phyloP scores from a whole-genome alignment of 352 stramenopile species.

The Phytophthora litchii region DNA sequence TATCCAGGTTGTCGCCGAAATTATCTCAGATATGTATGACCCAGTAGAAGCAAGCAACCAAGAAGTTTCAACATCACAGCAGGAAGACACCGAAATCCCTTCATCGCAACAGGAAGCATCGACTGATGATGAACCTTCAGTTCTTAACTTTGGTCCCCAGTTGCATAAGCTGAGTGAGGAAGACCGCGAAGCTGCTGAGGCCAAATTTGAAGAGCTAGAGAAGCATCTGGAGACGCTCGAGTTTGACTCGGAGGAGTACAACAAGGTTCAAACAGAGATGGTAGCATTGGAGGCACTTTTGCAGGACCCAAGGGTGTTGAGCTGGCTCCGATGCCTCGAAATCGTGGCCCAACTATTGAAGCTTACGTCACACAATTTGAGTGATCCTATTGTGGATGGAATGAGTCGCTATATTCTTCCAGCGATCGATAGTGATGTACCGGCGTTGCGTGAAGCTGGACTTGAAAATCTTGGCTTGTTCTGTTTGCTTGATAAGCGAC shows the following conservation, averaged over 20 bases:
- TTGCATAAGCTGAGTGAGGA: constrained; percentile 51
- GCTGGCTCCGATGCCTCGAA: constrained; percentile 75
- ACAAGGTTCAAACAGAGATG: constrained; percentile 67
- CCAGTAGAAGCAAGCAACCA: constrained; percentile 48
- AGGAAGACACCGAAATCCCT: constrained; percentile 25
- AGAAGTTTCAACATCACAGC: constrained; percentile 21
- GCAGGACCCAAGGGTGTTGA: constrained; percentile 72
- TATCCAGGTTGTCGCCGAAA: constrained; percentile 77
- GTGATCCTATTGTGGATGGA: constrained; percentile 66
- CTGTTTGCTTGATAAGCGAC: constrained; percentile 69
- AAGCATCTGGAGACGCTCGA: constrained; percentile 59
- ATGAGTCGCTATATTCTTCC: constrained; percentile 80
- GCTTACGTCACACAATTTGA: constrained; percentile 69
- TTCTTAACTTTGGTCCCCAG: constrained; percentile 29
- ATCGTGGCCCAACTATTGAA: constrained; percentile 78
- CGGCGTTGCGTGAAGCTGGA: constrained; percentile 68
- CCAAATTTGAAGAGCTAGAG: constrained; percentile 73
- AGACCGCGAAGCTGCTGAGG: constrained; percentile 55
- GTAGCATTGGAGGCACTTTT: constrained; percentile 66
- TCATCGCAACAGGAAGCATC: constrained; percentile 30
- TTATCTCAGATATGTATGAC: constrained; percentile 81
- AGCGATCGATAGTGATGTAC: constrained; percentile 78
- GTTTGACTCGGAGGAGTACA: constrained; percentile 66
- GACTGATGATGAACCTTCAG: constrained; percentile 34
- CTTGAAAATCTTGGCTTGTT: constrained; percentile 80